Base-by-base conservation (phyloP, 1,139 yeast species). In the Saccharomyces hybrid region DNA sequence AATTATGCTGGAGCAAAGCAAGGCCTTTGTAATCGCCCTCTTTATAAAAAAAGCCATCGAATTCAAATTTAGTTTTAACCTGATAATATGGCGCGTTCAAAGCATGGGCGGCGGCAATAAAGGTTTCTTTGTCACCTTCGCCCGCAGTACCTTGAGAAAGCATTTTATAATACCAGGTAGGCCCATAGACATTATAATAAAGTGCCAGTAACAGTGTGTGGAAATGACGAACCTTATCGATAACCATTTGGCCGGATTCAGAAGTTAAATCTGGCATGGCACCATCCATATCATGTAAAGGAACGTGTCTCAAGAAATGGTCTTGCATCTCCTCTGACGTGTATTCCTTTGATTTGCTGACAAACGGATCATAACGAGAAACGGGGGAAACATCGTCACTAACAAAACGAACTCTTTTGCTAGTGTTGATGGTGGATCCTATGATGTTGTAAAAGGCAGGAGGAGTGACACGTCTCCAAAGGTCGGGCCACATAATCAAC, bases 401-500 rank as follows among this genome's bases (percentile, higher is more conserved):
- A 5, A 55, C 51, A 49, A 52, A 55, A 60, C 73, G 59, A 9
- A 59, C 62, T 49, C 68, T 58, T 14, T 56, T 55, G 13, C 52
- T 56, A 46, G 60, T 31, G 48, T 67, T 66, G 9, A 78, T 68
- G 6, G 65, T 59, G 2, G 77, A 64, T 3, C 77, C 79, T 1
- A 85, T 81, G 52, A 84, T 75, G 3, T 82, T 78, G 62, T 82
- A 84, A 60, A 73, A 82, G 27, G 64, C 69, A 1, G 89, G 89
- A 3, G 83, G 74, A 0, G 84, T 79, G 1, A 84, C 76, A 60
- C 90, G 75, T 53, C 79, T 73, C 88, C 89, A 84, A 55, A 80
- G 80, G 64, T 84, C 89, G 3, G 91, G 90, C 91, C 91, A 85
- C n/a, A 83, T 49, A 1, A 77, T 67, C 41, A 77, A 55, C 1